A percentile compares a stretch with the other conserved stretches of the same genome.
These are phyloP conservation scores for Nigrospora oryzae DNA, from an alignment of 2,329 filamentous ascomycete species.

Conservation along the genomic window DNA sequence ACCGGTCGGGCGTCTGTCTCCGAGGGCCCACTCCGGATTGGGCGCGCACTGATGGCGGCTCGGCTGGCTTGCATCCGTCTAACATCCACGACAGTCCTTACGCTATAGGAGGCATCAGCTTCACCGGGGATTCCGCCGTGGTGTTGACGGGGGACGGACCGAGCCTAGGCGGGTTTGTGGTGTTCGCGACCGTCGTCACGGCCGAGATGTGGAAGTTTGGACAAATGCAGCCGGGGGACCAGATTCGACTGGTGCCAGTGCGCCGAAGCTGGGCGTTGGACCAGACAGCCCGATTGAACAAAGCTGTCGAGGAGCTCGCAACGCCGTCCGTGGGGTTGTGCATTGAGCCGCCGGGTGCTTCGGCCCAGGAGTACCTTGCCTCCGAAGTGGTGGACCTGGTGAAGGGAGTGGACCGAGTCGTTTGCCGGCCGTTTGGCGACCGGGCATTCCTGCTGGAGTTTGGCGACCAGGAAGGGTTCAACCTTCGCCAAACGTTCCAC, in stretches of 20 bases:
- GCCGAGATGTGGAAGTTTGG: constrained; percentile 33
- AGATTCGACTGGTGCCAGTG: constrained; percentile 22
- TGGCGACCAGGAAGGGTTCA: constrained; percentile 7
- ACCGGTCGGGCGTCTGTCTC: constrained; percentile 28
- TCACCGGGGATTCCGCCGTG: constrained; percentile 31
- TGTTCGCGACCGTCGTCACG: constrained; percentile 25
- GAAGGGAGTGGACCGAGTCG: constrained; percentile 4
- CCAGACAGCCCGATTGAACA: constrained; percentile 11
- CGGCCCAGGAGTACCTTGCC: too few species aligned
- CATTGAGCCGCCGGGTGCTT: too few species aligned
- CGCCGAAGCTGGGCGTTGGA: constrained; percentile 13
- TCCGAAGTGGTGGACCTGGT: not conserved
- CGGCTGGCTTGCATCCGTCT: constrained; percentile 29
- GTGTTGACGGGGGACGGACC: constrained; percentile 29
- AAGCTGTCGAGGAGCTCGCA: constrained; percentile 10
- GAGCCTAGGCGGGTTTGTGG: constrained; percentile 31
- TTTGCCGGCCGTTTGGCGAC: constrained; percentile 7
- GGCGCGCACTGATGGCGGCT: constrained; percentile 26
- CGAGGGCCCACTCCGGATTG: constrained; percentile 27
- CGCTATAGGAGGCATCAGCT: constrained; percentile 31
- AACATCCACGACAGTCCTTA: constrained; percentile 31
- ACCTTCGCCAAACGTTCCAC: constrained; percentile 7
- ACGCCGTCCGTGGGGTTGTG: constrained; percentile 1
- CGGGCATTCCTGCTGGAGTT: constrained; percentile 9
- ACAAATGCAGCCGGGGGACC: constrained; percentile 28